Evolutionary conservation across 2,329 filamentous ascomycete species (phyloP).

Genomic region (Colletotrichum kahawae): DNA sequence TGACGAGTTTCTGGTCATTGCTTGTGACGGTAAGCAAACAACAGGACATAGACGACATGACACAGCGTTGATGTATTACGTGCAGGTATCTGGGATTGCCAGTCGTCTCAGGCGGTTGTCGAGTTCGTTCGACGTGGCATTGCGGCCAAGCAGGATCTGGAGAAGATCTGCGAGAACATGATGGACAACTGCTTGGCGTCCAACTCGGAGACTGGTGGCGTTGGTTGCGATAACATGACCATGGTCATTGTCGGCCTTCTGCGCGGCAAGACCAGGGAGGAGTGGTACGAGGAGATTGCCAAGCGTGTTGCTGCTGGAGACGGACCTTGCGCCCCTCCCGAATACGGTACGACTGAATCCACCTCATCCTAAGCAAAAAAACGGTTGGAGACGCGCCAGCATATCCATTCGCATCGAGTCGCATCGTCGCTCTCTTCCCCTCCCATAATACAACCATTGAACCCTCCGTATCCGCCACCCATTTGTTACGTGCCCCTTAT

Average conservation of each 20-base stretch:
- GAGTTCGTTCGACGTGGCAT: constrained; percentile 98
- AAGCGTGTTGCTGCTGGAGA: constrained; percentile 95
- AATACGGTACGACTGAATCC: constrained; percentile 84
- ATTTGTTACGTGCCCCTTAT: constrained; percentile 10
- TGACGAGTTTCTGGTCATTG: constrained; percentile 93
- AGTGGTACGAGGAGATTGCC: constrained; percentile 97
- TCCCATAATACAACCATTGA: constrained; percentile 13
- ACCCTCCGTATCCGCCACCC: constrained; percentile 2
- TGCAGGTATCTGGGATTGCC: constrained; percentile 98
- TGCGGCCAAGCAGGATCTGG: constrained; percentile 91
- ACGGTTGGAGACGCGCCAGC: constrained; percentile 13
- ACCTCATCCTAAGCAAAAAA: constrained; percentile 21
- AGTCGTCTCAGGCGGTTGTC: constrained; percentile 95
- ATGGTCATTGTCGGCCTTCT: constrained; percentile 92
- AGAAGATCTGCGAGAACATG: constrained; percentile 99
- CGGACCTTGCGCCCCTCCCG: constrained; percentile 96
- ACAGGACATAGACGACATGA: not conserved
- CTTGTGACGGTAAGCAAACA: constrained; percentile 78
- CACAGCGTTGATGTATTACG: not conserved
- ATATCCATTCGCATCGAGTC: constrained; percentile 11
- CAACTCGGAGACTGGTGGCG: constrained; percentile 96
- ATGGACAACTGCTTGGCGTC: constrained; percentile 99
- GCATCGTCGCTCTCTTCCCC: constrained; percentile 14
- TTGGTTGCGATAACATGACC: constrained; percentile 99
- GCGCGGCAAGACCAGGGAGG: constrained; percentile 89